Evolutionary conservation across 257 asterid genomes (phyloP), one percentile per base, ranked within the genome.

Genomic region (Solanum sejunctum): DNA sequence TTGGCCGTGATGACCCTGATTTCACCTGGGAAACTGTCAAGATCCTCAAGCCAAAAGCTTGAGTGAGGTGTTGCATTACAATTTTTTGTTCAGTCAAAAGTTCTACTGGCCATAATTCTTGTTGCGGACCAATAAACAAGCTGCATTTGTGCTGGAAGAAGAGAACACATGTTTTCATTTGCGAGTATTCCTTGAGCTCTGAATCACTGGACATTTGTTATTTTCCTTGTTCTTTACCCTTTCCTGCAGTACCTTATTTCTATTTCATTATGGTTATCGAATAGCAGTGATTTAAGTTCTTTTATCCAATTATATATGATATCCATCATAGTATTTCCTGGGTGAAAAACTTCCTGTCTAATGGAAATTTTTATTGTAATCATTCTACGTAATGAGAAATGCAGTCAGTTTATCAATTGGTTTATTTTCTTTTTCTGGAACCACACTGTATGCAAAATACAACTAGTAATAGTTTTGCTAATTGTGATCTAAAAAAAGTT

Each of bases 1-100:
- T 94, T 86, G 98, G 98, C 10, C 98, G 98, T 80, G 96, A 92
- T 7, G 97, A 94, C 51, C 73, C 97, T 3, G 97, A 94, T 84
- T 93, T 94, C 91, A 93, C 97, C 11, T 94, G 98, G 98, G 98
- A 94, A 86, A 91, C 94, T 23, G 97, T 88, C 87, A 94, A 94
- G 96, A 57, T 84, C 82, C 98, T 94, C 90, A 92, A 93, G 92
- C 97, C 98, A 58, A 92, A 92, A 87, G 97, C 98, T 91, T 93
- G 89, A 92, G 91, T 77, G 84, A 41, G 56, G 85, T 78, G 13
- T 79, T 47, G 71, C 85, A 3, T 36, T 57, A 20, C 84, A 77
- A 51, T 57, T 55, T 67, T 51, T 64, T 80, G 54, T 84, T 79
- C 58, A 77, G 58, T 60, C 21, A 56, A n/a, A 52, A 52, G 66